Percentiles rank a stretch among this genome's conserved stretches.
Conservation (phyloP, 1,284 basidiomycete species). For the Leucoagaricus sp. region DNA sequence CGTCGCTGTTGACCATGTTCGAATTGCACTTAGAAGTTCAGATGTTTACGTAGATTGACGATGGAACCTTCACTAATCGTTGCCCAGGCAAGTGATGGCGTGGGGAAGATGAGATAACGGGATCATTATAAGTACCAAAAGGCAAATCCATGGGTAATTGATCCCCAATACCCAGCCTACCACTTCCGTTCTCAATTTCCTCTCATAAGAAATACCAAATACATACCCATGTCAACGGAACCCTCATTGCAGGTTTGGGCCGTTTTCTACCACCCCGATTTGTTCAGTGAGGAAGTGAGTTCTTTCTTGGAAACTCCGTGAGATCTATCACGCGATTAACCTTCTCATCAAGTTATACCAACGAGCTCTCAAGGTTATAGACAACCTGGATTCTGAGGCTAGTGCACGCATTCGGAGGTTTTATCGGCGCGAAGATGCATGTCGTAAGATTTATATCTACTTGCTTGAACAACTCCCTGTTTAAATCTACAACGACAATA, state of each 20-base stretch:
- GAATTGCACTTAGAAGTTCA: not conserved
- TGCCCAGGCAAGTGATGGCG: not conserved
- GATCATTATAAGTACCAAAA: not conserved
- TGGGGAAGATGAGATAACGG: conserved; percentile 9
- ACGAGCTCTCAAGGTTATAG: conserved; percentile 44
- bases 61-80: not conserved
- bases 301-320: conserved; percentile 7
- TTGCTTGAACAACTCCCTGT: conserved; percentile 1
- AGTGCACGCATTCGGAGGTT: conserved; percentile 59
- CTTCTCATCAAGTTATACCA: conserved; percentile 52
- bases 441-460: conserved; percentile 45
- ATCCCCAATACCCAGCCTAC: not conserved
- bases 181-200: not conserved
- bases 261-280: conserved; percentile 47
- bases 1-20: conserved; percentile 19
- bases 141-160: not conserved
- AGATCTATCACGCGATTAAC: not conserved
- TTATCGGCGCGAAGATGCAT: conserved; percentile 70
- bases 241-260: conserved; percentile 57
- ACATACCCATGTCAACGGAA: conserved; percentile 9
- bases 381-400: conserved; percentile 51
- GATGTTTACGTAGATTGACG: not conserved
- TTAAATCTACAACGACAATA: conserved; percentile 6
- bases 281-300: conserved; percentile 57
- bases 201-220: not conserved